These are phyloP conservation scores for Populus tomentosa DNA, from an alignment of 441 rosid genomes.

Conservation along the genomic window DNA sequence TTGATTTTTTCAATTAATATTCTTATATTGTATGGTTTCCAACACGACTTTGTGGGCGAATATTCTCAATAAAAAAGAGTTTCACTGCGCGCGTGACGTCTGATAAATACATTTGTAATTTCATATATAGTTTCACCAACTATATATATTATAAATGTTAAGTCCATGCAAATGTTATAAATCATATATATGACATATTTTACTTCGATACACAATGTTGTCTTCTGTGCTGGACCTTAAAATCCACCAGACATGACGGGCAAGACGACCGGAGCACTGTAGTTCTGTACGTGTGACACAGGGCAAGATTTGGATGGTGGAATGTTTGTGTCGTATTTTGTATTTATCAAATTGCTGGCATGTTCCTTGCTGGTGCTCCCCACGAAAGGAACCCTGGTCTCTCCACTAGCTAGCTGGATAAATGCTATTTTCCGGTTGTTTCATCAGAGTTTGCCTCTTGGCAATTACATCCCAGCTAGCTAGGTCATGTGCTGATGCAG, in stretches of 20 bases:
- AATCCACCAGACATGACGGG: not conserved
- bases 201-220: not conserved
- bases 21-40: too few relatives aligned
- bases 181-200: too few relatives aligned
- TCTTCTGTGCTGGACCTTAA: not conserved
- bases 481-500: not conserved
- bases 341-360: not conserved
- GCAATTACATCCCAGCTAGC: slow-evolving; percentile 1
- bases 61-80: too few relatives aligned
- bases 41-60: too few relatives aligned
- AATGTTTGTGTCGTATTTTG: not conserved
- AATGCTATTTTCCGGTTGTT: not conserved
- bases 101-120: too few relatives aligned
- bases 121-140: too few relatives aligned
- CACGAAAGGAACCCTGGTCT: slow-evolving; percentile 18
- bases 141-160: too few relatives aligned
- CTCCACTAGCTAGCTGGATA: slow-evolving; percentile 4
- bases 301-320: not conserved
- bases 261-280: not conserved
- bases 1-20: too few relatives aligned
- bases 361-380: slow-evolving; percentile 8
- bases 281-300: not conserved
- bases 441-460: not conserved
- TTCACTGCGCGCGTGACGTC: too few relatives aligned
- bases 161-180: too few relatives aligned